phyloP scores from a whole-genome alignment of 2,329 filamentous ascomycete species.

The Paraphaeosphaeria minitans region DNA sequence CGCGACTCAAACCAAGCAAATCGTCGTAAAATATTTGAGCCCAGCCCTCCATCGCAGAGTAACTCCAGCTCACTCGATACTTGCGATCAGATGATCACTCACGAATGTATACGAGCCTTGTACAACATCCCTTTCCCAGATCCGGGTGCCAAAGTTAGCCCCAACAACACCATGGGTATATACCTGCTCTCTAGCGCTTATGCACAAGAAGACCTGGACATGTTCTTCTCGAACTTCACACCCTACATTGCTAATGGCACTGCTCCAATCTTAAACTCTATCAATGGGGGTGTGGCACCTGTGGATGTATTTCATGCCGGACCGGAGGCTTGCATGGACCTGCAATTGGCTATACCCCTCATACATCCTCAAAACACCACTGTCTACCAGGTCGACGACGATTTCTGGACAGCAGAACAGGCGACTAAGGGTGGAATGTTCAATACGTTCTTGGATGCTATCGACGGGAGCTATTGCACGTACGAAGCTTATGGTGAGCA shows the following conservation, averaged over 20 bases:
- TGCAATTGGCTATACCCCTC: slow-evolving; percentile 21
- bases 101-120: slow-evolving; percentile 54
- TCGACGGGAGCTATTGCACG: slow-evolving; percentile 50
- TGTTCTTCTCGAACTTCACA: slow-evolving; percentile 55
- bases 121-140: slow-evolving; percentile 39
- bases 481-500: slow-evolving; percentile 54
- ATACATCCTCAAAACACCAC: slow-evolving; percentile 20
- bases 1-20: neutral
- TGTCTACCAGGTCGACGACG: slow-evolving; percentile 21
- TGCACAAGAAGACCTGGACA: slow-evolving; percentile 55
- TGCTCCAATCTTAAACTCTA: slow-evolving; percentile 53
- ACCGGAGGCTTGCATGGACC: slow-evolving; percentile 18
- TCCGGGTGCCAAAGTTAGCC: neutral
- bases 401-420: slow-evolving; percentile 12
- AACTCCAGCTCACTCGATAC: slow-evolving; percentile 29
- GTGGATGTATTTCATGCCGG: slow-evolving; percentile 1
- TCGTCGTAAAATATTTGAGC: neutral
- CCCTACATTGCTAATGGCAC: slow-evolving; percentile 49
- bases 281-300: slow-evolving; percentile 50
- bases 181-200: slow-evolving; percentile 53
- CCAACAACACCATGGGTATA: slow-evolving; percentile 9
- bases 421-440: slow-evolving; percentile 3
- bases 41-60: slow-evolving; percentile 2
- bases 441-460: slow-evolving; percentile 10
- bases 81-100: slow-evolving; percentile 63